phyloP scores from a whole-genome alignment of 2,329 filamentous ascomycete species.

The Venturiaceae sp. region DNA sequence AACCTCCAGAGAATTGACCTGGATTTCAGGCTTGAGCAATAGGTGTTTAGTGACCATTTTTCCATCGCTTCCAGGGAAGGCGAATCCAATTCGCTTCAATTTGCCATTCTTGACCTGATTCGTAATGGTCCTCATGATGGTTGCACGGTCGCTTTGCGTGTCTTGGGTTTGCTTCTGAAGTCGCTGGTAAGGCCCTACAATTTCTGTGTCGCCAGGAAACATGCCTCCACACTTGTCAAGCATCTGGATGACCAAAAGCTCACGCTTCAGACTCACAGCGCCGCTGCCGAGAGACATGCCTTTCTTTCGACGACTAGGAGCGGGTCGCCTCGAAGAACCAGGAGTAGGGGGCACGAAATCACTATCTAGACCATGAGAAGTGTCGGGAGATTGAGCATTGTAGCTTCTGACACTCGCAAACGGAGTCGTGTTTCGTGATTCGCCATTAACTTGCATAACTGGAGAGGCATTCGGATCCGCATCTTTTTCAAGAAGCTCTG shows the following conservation, averaged over 20 bases:
- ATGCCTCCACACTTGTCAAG: constrained; percentile 44
- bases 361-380: neutral
- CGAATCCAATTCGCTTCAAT: constrained; percentile 43
- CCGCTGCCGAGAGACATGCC: constrained; percentile 26
- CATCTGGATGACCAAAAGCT: constrained; percentile 44
- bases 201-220: constrained; percentile 44
- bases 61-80: constrained; percentile 37
- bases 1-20: constrained; percentile 29
- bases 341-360: neutral
- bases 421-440: neutral
- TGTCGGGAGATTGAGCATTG: neutral
- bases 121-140: constrained; percentile 40
- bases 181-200: constrained; percentile 44
- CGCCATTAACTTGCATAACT: neutral
- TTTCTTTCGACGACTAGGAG: constrained; percentile 9
- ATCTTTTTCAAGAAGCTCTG: too few species aligned
- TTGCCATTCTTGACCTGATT: constrained; percentile 39
- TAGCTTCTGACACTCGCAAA: neutral
- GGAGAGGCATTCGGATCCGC: too few species aligned
- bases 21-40: constrained; percentile 36
- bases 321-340: neutral
- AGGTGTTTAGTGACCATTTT: constrained; percentile 40
- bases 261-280: constrained; percentile 25
- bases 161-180: constrained; percentile 40
- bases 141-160: constrained; percentile 35